A percentile compares a stretch with the other conserved stretches of the same genome.
phyloP scores from a whole-genome alignment of 495 filamentous ascomycete species.

The Aspergillus egyptiacus region DNA sequence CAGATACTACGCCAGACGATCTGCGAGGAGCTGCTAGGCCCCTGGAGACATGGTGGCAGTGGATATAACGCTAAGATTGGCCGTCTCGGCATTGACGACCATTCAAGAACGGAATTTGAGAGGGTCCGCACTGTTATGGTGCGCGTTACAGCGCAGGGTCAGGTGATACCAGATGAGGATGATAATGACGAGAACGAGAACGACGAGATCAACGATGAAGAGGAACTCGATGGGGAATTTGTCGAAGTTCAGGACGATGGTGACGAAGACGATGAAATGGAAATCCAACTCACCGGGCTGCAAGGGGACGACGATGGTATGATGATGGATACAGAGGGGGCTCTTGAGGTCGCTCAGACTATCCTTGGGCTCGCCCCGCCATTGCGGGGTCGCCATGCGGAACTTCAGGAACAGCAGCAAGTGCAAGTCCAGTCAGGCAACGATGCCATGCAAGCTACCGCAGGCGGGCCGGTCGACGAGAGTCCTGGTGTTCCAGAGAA shows the following conservation, averaged over 20 bases:
- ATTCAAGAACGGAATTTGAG: conserved; percentile 49
- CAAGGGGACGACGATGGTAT: conserved; percentile 46
- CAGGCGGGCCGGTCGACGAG: conserved; percentile 55
- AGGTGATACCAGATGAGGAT: conserved; percentile 40
- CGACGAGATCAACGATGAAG: conserved; percentile 34
- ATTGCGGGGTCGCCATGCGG: conserved; percentile 1
- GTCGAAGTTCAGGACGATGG: conserved; percentile 40
- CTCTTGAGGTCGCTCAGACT: conserved; percentile 62
- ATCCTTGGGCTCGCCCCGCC: conserved; percentile 44
- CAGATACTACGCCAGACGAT: conserved; percentile 73
- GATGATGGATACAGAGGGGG: conserved; percentile 49
- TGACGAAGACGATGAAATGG: conserved; percentile 28
- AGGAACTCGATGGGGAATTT: conserved; percentile 34
- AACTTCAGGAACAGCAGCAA: conserved; percentile 6
- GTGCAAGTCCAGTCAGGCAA: conserved; percentile 60
- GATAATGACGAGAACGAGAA: conserved; percentile 45
- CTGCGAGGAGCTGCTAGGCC: conserved; percentile 82
- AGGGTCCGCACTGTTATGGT: conserved; percentile 35
- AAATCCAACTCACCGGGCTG: conserved; percentile 23
- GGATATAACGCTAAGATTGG: conserved; percentile 82
- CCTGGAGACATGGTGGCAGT: conserved; percentile 79
- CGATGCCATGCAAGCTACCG: conserved; percentile 45
- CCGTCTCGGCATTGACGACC: conserved; percentile 83
- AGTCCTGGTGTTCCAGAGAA: conserved; percentile 2
- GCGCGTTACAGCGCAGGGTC: conserved; percentile 34